phyloP scores from a whole-genome alignment of 2,329 filamentous ascomycete species.

The Cladosporium sp. region DNA sequence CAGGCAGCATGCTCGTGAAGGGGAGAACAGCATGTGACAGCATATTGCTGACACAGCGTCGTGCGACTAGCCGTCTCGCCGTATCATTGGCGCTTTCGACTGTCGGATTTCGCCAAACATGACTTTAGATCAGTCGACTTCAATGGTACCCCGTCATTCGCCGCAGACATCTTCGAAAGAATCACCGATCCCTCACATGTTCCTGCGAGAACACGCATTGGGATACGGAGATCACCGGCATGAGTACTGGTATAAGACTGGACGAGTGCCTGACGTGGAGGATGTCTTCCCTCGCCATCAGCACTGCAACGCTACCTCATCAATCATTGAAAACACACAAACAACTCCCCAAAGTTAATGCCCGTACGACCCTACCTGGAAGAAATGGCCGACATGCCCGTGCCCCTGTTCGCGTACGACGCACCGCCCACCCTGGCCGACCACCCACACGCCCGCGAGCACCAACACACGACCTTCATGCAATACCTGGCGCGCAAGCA shows the following conservation, averaged over 20 bases:
- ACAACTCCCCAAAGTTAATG: background rate
- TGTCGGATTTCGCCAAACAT: background rate
- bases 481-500: slow-evolving; percentile 12
- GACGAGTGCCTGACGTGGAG: no score
- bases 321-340: background rate
- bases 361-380: slow-evolving; percentile 8
- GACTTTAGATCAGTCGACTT: background rate
- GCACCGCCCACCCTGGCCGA: slow-evolving; percentile 9
- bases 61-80: no score
- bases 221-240: background rate
- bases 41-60: no score
- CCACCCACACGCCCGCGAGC: slow-evolving; percentile 15
- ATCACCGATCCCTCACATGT: background rate
- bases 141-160: background rate
- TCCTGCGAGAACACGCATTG: background rate
- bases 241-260: background rate
- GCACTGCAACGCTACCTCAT: no score
- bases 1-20: no score
- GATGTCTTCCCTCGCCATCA: background rate
- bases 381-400: slow-evolving; percentile 12
- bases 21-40: no score
- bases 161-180: background rate
- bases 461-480: slow-evolving; percentile 18
- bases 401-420: slow-evolving; percentile 13
- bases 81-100: background rate